These are phyloP conservation scores for Fusarium sublunatum DNA, from an alignment of 2,329 filamentous ascomycete species.

Conservation along the genomic window DNA sequence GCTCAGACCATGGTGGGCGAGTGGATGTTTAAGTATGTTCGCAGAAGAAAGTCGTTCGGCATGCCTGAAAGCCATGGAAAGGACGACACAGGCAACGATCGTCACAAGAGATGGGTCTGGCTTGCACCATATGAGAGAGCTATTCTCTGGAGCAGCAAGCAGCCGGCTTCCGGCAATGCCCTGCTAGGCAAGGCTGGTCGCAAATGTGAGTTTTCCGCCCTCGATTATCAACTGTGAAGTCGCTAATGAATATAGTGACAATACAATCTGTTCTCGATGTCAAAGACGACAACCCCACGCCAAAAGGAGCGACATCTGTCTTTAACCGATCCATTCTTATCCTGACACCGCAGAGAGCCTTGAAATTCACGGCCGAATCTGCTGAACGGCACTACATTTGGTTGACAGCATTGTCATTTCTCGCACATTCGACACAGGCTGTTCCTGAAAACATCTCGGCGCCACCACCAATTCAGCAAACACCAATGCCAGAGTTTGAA, in stretches of 20 bases:
- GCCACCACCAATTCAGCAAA: constrained; percentile 57
- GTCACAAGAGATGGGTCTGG: constrained; percentile 99
- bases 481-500: constrained; percentile 64
- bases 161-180: constrained; percentile 87
- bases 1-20: constrained; percentile 98
- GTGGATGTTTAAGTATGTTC: constrained; percentile 94
- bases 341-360: constrained; percentile 87
- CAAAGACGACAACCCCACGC: constrained; percentile 89
- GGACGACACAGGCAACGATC: constrained; percentile 78
- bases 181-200: constrained; percentile 93
- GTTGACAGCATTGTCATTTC: constrained; percentile 93
- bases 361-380: constrained; percentile 91
- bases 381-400: constrained; percentile 92
- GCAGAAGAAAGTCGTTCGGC: constrained; percentile 90
- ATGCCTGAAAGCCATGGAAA: constrained; percentile 74
- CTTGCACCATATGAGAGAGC: constrained; percentile 94
- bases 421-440: constrained; percentile 87
- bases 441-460: constrained; percentile 76
- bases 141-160: constrained; percentile 98
- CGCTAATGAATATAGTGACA: constrained; percentile 70
- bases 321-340: constrained; percentile 97
- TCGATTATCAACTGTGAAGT: constrained; percentile 19
- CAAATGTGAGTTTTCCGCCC: constrained; percentile 76
- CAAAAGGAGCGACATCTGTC: constrained; percentile 72
- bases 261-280: constrained; percentile 98